Evolutionary conservation across 2,329 filamentous ascomycete genomes (phyloP), one percentile per base, ranked within the genome.

Genomic region (Acrocalymma vagum): DNA sequence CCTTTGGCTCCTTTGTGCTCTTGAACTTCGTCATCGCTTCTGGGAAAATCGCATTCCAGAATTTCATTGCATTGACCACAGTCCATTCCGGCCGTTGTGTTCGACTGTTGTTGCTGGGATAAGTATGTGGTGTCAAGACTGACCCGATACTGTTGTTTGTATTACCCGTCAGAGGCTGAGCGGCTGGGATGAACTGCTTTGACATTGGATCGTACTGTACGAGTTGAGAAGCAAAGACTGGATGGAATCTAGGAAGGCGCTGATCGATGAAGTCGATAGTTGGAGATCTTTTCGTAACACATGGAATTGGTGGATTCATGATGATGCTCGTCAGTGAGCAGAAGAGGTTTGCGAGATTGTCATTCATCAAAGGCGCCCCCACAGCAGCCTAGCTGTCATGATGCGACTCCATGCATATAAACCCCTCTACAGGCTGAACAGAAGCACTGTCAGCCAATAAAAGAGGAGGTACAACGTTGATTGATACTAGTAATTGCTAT

Each of bases 181-280:
- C 24, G n/a, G 7, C 23, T 8, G 38, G 25, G 13, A 42, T 22
- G 14, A 22, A 43, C 8, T 33, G 33, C 9, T 22, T 23, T 4
- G 33, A 31, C 28, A 33, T 29, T 11, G 22, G 14, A 20, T 43
- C 40, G 33, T 37, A 43, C 6, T 33, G 32, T 25, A 24, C 33
- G 11, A 24, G 11, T 21, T 31, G 40, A 17, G 26, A 22, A 8
- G 32, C 27, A 29, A 43, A 43, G 6, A 32, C 3, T 5, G 40
- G 33, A 43, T 43, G 40, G 11, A 32, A 21, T 21, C 38, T 38
- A 6, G 40, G 27, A 20, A 43, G 28, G n/a, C 22, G 32, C 14
- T 43, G 27, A 20, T 38, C 28, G 22, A 43, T 43, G 23, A 43
- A 43, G 18, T 43, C 40, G n/a, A 43, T 25, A 7, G 30, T 42